A percentile compares a stretch with the other conserved stretches of the same genome.
phyloP scores from a whole-genome alignment of 2,329 filamentous ascomycete genomes.

The Dothistroma pini region DNA sequence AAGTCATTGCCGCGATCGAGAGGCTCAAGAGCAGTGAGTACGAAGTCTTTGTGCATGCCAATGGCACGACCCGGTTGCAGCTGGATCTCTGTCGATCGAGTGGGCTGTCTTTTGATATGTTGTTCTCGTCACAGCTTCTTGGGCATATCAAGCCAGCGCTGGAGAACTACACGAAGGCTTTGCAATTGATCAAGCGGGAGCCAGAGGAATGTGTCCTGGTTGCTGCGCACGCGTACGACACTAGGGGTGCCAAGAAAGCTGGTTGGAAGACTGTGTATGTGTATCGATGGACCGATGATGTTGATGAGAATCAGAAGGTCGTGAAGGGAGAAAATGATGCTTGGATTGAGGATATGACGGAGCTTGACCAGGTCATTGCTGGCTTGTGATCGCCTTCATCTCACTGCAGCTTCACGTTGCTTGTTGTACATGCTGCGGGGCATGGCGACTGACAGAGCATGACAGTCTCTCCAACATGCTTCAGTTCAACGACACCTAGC shows the following conservation, averaged over 20 bases:
- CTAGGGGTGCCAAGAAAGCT: conserved; percentile 46
- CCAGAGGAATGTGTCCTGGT: conserved; percentile 52
- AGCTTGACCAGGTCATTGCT: conserved; percentile 7
- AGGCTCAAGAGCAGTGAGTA: conserved; percentile 32
- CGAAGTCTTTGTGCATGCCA: conserved; percentile 50
- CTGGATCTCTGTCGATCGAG: conserved; percentile 51
- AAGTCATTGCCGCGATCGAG: conserved; percentile 45
- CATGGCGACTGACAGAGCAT: background rate
- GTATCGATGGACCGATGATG: conserved; percentile 53
- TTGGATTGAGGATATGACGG: conserved; percentile 22
- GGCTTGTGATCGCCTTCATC: background rate
- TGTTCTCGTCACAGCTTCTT: conserved; percentile 53
- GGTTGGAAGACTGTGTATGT: conserved; percentile 55
- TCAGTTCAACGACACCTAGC: background rate
- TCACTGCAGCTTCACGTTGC: background rate
- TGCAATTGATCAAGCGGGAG: conserved; percentile 44
- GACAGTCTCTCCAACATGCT: background rate
- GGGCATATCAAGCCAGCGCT: conserved; percentile 49
- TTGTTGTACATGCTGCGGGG: background rate
- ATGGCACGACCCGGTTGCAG: conserved; percentile 54
- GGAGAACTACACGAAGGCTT: conserved; percentile 45
- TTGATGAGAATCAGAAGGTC: conserved; percentile 41
- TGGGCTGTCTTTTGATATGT: conserved; percentile 45
- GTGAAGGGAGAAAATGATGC: conserved; percentile 43
- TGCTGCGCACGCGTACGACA: conserved; percentile 54